Evolutionary conservation across 805 yeast genomes (phyloP).

Genomic region (Cyberlindnera lachancei): DNA sequence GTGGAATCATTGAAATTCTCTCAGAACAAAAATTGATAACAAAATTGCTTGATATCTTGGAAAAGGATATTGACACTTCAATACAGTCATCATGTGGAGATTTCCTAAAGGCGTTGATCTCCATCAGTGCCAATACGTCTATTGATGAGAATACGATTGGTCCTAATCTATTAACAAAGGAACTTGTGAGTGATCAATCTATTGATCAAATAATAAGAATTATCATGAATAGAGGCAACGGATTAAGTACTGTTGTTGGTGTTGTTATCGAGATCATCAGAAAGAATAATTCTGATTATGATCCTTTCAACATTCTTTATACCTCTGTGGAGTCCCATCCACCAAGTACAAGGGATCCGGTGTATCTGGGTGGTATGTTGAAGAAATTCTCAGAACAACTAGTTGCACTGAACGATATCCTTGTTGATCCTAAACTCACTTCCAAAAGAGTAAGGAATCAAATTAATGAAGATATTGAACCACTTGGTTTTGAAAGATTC

Average conservation of each 20-base stretch:
- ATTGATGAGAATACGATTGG: constrained; percentile 78
- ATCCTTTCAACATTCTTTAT: constrained; percentile 68
- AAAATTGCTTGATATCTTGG: constrained; percentile 59
- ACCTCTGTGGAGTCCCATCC: constrained; percentile 76
- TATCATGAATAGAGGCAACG: constrained; percentile 66
- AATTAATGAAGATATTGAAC: constrained; percentile 55
- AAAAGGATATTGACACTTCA: constrained; percentile 50
- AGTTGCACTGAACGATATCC: constrained; percentile 44
- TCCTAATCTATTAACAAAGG: constrained; percentile 84
- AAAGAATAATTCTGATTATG: constrained; percentile 94
- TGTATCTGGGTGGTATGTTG: constrained; percentile 79
- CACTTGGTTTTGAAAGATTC: constrained; percentile 88
- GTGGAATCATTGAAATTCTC: constrained; percentile 78
- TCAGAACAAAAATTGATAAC: constrained; percentile 68
- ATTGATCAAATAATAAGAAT: constrained; percentile 57
- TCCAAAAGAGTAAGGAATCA: constrained; percentile 31
- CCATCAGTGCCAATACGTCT: constrained; percentile 91
- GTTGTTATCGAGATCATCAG: constrained; percentile 89
- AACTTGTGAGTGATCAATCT: constrained; percentile 65
- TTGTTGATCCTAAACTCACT: constrained; percentile 12
- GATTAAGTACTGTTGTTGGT: constrained; percentile 85
- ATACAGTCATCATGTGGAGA: constrained; percentile 91
- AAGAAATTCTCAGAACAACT: constrained; percentile 62
- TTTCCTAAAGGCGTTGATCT: constrained; percentile 84
- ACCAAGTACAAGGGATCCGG: constrained; percentile 84